Base-by-base conservation (phyloP, 1,284 basidiomycete genomes). In the Boletus hoseneyae region DNA sequence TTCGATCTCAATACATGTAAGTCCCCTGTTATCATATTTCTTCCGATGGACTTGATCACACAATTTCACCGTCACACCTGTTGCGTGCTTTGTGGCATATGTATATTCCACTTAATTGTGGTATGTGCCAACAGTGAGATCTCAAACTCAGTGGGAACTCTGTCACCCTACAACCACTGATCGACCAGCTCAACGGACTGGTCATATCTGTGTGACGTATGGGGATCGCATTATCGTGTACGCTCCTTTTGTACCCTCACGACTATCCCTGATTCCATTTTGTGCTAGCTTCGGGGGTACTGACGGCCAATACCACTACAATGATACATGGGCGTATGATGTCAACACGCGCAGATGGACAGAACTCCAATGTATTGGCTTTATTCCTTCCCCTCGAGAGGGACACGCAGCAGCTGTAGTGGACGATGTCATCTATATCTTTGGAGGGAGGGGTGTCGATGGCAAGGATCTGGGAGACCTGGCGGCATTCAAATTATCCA, bases 301-400 rank as follows among this genome's bases (percentile, higher is more conserved):
- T 6, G 97, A 99, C 63, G 96, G 95, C 23, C 87, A 91, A 66
- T 99, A 93, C 71, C 97, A 99, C 70, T 99, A 99, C 74, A 99
- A 99, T 70, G 97, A 99, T 66, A 99, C 96, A 6, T 99, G 97
- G 97, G 80, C 87, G 23, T 98, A 93, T 69, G 94, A 97, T 68
- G 77, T 94, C 41, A 78, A 77, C 29, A 89, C 92, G 0, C 80
- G 82, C 51, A 80, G 73, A 42, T 99, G 97, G 97, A 80, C 87
- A 12, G 97, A 99, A 68, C 75, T 99, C 49, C 86, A 89, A 36
- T 99, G 97, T 70, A 98, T 98, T 50, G 97, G 97, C 2, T 99
- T 92, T 70, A 97, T 98, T 52, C 97, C 97, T 15, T 89, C 92
- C 8, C 93, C 97, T 2, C 78, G 97, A 43, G 97, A 99, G 69